Evolutionary conservation across 352 stramenopile genomes (phyloP), one percentile per base, ranked within the genome.

Genomic region (Phytophthora sojae): DNA sequence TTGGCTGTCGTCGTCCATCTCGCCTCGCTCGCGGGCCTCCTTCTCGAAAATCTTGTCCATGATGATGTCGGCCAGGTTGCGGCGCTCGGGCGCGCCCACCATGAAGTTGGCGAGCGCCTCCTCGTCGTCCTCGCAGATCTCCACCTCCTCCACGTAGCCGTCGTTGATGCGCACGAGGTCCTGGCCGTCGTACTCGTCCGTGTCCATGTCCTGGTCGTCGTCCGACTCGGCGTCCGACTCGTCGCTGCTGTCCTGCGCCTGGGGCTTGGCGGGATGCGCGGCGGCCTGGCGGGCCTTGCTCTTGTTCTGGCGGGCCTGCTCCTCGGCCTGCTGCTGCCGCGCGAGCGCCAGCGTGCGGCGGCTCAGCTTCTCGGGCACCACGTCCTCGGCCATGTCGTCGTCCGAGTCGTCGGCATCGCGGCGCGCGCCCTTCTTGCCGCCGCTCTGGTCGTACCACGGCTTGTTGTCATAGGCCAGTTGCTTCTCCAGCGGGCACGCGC

Each of bases 1-100:
- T 76, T 54, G 81, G 73, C 60, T 83, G 11, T 91, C 85, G 19
- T 90, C 82, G 4, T 92, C 85, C 73, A 81, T 71, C 21, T 96
- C 90, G 35, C 91, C 89, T 67, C 97, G 90, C 60, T 95, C 91
- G 42, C 78, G 82, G 3, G 86, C 87, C 55, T 97, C 89, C 73
- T 99, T 99, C 82, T 99, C 95, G 54, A 97, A 91, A 76, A 99
- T 99, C 81, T 99, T 99, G 74, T 98, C 94, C 93, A 99, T 98
- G 76, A 99, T 99, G 56, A 99, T 99, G 85, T 99, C 98, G 1
- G 97, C 98, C 14, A 99, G 86, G 66, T 97, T 99, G 65, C 92
- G 91, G 50, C 91, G 83, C 67, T 97, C 91, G 1, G 86, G 81
- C 0, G 77, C 89, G 4, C 88, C 85, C 58, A 97, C 85, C 74